Evolutionary conservation across 208 protist genomes (phyloP), one percentile per base, ranked within the genome.

Genomic region (Trypanosoma brucei): DNA sequence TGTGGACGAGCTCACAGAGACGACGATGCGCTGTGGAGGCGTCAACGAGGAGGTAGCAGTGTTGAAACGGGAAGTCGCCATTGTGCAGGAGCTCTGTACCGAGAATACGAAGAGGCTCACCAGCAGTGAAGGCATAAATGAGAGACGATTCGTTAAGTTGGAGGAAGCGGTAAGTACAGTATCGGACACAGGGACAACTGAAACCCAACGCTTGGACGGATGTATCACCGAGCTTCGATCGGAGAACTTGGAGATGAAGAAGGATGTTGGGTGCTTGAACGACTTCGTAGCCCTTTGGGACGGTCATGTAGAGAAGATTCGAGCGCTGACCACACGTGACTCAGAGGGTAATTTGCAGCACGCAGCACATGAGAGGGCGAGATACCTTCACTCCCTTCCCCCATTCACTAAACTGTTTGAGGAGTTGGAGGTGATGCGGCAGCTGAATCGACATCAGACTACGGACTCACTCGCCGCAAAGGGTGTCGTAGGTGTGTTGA

Each of bases 221-320:
- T 45, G 13, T 37, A 34, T 64, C 9, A 34, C 9, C 4, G 50
- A 50, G 37, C 30, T 73, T 2, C 46, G 56, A 42, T 37, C 70
- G n/a, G 7, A 65, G 39, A 54, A 31, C 35, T 14, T 9, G 33
- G 61, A 14, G 3, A 44, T 68, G 2, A 69, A 77, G 68, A 51
- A 53, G 51, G 68, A 61, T 34, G 8, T 72, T 35, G 48, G 42
- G 4, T 14, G 59, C 31, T 34, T 62, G 42, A 63, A 76, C 55
- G 73, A 70, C 39, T 91, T 94, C 55, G 65, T 59, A 8, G 78
- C 82, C 6, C 61, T 91, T 3, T 94, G 87, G 87, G 84, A 75
- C 7, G 68, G 56, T 3, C 45, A 36, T 38, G 55, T 55, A 3
- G 72, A 76, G 62, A 69, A 68, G 62, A 55, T 89, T 37, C 35